Evolutionary conservation across 202 grass and related monocot genomes (phyloP).

Genomic region (Musa balbisiana): DNA sequence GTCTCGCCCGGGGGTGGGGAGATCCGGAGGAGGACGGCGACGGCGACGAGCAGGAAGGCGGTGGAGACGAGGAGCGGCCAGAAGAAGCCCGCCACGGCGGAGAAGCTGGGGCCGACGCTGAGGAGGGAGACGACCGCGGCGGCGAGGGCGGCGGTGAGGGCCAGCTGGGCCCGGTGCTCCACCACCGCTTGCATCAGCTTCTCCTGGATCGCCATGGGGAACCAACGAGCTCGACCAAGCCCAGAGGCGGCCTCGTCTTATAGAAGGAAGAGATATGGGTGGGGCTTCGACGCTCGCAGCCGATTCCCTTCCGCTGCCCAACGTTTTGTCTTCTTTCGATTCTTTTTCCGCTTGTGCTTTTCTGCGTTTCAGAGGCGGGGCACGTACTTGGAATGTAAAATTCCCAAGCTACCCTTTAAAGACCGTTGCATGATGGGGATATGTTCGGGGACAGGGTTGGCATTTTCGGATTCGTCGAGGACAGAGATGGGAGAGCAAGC

Average conservation of each 20-base stretch:
- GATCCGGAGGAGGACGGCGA: constrained; percentile 72
- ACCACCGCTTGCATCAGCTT: constrained; percentile 46
- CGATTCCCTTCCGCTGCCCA: too few relatives aligned
- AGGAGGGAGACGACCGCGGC: constrained; percentile 42
- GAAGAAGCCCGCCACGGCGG: constrained; percentile 63
- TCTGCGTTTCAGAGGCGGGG: too few relatives aligned
- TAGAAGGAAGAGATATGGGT: too few relatives aligned
- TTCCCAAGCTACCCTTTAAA: background rate
- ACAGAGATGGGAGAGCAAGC: too few relatives aligned
- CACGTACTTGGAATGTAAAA: too few relatives aligned
- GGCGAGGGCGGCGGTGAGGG: constrained; percentile 37
- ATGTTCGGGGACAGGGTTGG: too few relatives aligned
- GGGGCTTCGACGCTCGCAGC: too few relatives aligned
- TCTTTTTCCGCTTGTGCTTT: too few relatives aligned
- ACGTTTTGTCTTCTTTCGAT: too few relatives aligned
- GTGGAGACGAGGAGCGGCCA: constrained; percentile 86
- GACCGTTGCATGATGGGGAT: background rate
- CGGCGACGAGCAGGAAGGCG: constrained; percentile 55
- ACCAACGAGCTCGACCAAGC: background rate
- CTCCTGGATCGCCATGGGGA: constrained; percentile 37
- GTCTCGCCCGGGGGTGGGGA: constrained; percentile 46
- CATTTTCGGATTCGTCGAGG: too few relatives aligned
- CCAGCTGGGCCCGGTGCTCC: constrained; percentile 40
- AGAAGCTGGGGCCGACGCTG: constrained; percentile 42
- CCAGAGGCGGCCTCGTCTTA: background rate